A percentile compares a stretch with the other conserved stretches of the same genome.
Evolutionary conservation across 495 filamentous ascomycete species (phyloP).

Genomic region (Aspergillus olivimuriae): DNA sequence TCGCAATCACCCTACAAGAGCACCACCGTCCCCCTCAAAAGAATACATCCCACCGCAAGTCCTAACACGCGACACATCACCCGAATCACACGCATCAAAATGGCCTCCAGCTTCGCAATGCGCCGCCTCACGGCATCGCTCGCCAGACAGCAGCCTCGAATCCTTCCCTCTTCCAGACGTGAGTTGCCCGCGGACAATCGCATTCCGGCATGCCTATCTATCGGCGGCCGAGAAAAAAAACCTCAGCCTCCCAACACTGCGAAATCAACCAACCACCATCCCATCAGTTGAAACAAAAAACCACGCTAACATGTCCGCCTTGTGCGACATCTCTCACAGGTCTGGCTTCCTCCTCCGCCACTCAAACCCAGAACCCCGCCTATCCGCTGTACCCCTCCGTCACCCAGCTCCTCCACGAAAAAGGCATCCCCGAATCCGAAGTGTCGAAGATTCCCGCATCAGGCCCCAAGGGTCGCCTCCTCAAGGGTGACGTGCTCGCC

Average conservation of each 20-base stretch:
- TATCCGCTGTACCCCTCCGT: constrained; percentile 88
- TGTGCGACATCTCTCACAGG: constrained; percentile 12
- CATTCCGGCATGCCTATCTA: too few relatives aligned
- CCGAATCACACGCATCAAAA: constrained; percentile 11
- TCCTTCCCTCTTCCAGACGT: constrained; percentile 31
- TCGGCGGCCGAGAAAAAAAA: too few relatives aligned
- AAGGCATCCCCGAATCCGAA: constrained; percentile 64
- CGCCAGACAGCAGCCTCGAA: constrained; percentile 32
- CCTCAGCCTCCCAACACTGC: too few relatives aligned
- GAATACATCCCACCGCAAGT: not conserved
- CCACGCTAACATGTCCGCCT: not conserved
- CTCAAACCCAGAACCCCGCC: constrained; percentile 56
- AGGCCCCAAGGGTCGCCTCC: constrained; percentile 80
- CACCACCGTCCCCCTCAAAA: constrained; percentile 2
- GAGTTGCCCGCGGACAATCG: constrained; percentile 24
- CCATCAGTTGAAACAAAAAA: not conserved
- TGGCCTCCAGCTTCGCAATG: constrained; percentile 33
- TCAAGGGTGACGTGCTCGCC: constrained; percentile 94
- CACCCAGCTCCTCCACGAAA: constrained; percentile 66
- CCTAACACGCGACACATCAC: not conserved
- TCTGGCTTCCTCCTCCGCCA: constrained; percentile 32
- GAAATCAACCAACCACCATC: not conserved
- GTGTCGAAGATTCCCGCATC: constrained; percentile 75
- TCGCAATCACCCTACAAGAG: constrained; percentile 15
- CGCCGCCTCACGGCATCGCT: constrained; percentile 34